Conservation (phyloP, 1,284 basidiomycete genomes). For the Xerocomus minutiporus region DNA sequence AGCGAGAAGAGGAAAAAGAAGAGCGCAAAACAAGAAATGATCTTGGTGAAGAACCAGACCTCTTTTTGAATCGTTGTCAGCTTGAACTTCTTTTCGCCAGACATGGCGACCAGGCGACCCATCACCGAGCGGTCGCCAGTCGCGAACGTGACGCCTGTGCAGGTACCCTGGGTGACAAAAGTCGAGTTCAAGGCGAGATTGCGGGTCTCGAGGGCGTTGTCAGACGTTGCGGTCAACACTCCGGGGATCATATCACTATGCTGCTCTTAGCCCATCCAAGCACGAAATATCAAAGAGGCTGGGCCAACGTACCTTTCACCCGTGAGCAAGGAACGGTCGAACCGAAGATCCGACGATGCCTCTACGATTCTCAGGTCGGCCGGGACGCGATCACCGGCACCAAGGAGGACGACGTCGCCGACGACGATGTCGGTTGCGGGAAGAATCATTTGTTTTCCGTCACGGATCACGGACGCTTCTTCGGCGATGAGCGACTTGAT, state of each 20-base stretch:
- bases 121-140: slow-evolving; percentile 55
- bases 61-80: slow-evolving; percentile 47
- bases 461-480: slow-evolving; percentile 41
- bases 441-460: slow-evolving; percentile 59
- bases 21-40: slow-evolving; percentile 40
- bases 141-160: slow-evolving; percentile 52
- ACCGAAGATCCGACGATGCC: slow-evolving; percentile 46
- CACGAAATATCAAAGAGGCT: not conserved
- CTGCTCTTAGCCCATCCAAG: slow-evolving; percentile 8
- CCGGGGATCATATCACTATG: slow-evolving; percentile 47
- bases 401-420: slow-evolving; percentile 75
- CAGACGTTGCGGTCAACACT: slow-evolving; percentile 45
- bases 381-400: slow-evolving; percentile 73
- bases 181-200: slow-evolving; percentile 57
- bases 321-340: slow-evolving; percentile 59
- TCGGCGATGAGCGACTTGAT: slow-evolving; percentile 37
- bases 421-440: slow-evolving; percentile 77
- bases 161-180: slow-evolving; percentile 52
- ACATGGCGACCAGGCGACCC: slow-evolving; percentile 56
- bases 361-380: slow-evolving; percentile 73
- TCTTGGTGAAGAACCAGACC: slow-evolving; percentile 46
- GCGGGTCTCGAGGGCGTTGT: slow-evolving; percentile 55
- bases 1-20: slow-evolving; percentile 40
- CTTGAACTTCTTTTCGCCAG: slow-evolving; percentile 45
- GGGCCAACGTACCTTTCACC: slow-evolving; percentile 41